phyloP scores from a whole-genome alignment of 1,284 basidiomycete species.

The Ustilago lituana region DNA sequence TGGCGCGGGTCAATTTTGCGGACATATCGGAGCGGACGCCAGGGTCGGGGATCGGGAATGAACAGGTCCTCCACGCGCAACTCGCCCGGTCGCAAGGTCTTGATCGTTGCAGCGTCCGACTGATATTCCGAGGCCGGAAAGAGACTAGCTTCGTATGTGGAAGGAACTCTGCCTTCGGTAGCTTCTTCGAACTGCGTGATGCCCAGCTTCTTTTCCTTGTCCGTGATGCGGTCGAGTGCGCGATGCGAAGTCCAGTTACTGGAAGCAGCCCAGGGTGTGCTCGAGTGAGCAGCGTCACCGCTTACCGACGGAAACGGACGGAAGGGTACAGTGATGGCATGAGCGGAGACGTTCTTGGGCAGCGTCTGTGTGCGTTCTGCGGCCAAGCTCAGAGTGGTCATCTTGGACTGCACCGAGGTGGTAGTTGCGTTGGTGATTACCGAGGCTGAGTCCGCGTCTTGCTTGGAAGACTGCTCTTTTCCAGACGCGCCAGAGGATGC shows the following conservation, averaged over 20 bases:
- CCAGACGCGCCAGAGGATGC: background rate
- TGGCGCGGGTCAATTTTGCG: constrained; percentile 63
- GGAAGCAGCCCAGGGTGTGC: constrained; percentile 34
- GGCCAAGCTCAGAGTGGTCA: constrained; percentile 31
- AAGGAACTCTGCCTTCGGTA: constrained; percentile 43
- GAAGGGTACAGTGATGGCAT: constrained; percentile 29
- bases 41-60: constrained; percentile 59
- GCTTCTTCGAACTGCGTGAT: constrained; percentile 51
- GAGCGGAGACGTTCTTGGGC: constrained; percentile 30
- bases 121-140: constrained; percentile 3
- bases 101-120: constrained; percentile 31
- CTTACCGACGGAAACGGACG: constrained; percentile 33
- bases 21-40: constrained; percentile 60
- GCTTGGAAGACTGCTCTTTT: background rate
- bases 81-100: constrained; percentile 17
- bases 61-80: constrained; percentile 53
- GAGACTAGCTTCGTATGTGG: constrained; percentile 36
- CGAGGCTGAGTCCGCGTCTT: constrained; percentile 25
- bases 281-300: constrained; percentile 20
- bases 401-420: constrained; percentile 32
- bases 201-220: constrained; percentile 45
- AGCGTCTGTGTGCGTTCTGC: constrained; percentile 25
- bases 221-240: constrained; percentile 41
- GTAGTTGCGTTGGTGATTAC: constrained; percentile 28
- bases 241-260: constrained; percentile 36